Evolutionary conservation across 345 rosid genomes (phyloP).

Genomic region (Trapa incisa): DNA sequence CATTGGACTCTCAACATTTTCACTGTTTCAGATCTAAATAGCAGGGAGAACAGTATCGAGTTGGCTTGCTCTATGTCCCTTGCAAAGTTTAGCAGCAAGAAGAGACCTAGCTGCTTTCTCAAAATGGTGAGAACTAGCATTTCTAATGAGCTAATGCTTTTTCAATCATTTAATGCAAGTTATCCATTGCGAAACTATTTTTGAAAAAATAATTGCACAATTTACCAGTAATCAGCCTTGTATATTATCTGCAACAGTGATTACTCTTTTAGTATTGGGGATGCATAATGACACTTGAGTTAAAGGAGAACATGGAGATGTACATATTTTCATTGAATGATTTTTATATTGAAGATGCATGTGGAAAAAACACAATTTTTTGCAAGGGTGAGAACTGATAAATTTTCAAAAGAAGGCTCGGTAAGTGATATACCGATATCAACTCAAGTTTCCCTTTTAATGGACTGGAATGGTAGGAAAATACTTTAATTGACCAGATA

Average conservation of each 20-base stretch:
- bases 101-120: constrained; percentile 66
- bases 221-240: no score
- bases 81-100: constrained; percentile 38
- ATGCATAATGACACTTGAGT: background rate
- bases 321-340: background rate
- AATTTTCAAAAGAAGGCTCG: background rate
- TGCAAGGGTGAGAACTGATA: background rate
- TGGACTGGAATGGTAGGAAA: background rate
- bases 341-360: background rate
- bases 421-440: background rate
- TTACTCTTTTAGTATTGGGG: background rate
- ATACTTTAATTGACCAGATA: background rate
- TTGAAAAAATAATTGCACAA: background rate
- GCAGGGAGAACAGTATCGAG: constrained; percentile 30
- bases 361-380: background rate
- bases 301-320: background rate
- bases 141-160: background rate
- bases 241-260: background rate
- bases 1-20: background rate
- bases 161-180: background rate
- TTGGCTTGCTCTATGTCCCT: constrained; percentile 64
- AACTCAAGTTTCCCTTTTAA: background rate
- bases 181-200: background rate
- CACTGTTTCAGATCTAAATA: constrained; percentile 28
- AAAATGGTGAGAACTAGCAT: constrained; percentile 46